A percentile compares a stretch with the other conserved stretches of the same genome.
phyloP scores from a whole-genome alignment of 2,329 filamentous ascomycete species.

The Aspergillus viridinutans region DNA sequence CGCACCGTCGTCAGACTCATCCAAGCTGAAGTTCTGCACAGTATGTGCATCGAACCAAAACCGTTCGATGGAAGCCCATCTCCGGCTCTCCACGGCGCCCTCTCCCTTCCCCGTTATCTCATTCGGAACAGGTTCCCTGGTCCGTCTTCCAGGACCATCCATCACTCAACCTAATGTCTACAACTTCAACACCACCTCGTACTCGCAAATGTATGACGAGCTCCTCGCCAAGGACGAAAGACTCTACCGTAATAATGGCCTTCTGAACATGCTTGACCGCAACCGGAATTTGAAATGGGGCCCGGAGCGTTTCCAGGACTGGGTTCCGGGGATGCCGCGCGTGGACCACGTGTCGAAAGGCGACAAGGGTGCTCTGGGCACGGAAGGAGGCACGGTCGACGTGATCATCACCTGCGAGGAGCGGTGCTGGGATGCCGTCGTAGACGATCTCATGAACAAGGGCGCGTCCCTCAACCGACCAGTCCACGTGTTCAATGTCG shows the following conservation, averaged over 20 bases:
- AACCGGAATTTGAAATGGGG: conserved; percentile 92
- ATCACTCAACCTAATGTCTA: conserved; percentile 96
- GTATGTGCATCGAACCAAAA: conserved; percentile 99
- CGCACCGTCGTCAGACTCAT: conserved; percentile 50
- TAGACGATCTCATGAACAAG: conserved; percentile 85
- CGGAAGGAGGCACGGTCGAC: conserved; percentile 86
- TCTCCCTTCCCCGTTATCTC: conserved; percentile 95
- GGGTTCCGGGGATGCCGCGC: conserved; percentile 80
- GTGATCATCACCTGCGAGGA: conserved; percentile 97
- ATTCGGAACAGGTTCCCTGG: conserved; percentile 91
- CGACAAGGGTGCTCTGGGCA: conserved; percentile 72
- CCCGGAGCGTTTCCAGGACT: conserved; percentile 96
- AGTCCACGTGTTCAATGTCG: conserved; percentile 96
- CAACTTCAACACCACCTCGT: conserved; percentile 95
- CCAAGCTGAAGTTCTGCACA: conserved; percentile 93
- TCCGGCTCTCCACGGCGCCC: conserved; percentile 76
- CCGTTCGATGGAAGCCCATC: conserved; percentile 99
- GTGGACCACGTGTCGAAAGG: conserved; percentile 65
- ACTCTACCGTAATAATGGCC: conserved; percentile 85
- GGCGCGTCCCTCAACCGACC: conserved; percentile 84
- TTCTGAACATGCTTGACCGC: conserved; percentile 91
- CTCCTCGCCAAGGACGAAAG: conserved; percentile 78
- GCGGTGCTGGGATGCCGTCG: conserved; percentile 94
- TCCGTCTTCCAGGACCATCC: conserved; percentile 84
- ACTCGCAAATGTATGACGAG: conserved; percentile 91